These are phyloP conservation scores for Cylindrotheca closterium DNA, from an alignment of 108 stramenopile genomes.

Conservation along the genomic window DNA sequence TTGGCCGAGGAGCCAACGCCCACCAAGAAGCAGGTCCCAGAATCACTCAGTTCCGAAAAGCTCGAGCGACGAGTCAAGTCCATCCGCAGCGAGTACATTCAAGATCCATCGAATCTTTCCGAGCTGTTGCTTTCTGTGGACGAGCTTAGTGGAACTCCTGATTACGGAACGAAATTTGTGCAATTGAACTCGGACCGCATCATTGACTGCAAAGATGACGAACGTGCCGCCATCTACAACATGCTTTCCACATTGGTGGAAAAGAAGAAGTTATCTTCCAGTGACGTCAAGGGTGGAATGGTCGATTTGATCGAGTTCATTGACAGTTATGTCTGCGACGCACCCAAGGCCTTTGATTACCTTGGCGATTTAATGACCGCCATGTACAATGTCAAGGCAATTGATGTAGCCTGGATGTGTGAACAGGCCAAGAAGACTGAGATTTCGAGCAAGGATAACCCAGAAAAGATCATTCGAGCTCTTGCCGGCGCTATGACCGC, in stretches of 20 bases:
- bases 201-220: conserved; percentile 68
- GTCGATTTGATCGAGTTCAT: conserved; percentile 70
- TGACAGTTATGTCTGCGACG: conserved; percentile 59
- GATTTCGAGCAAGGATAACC: conserved; percentile 4
- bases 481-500: conserved; percentile 11
- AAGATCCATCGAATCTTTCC: conserved; percentile 49
- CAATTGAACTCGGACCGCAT: conserved; percentile 49
- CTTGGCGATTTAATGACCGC: conserved; percentile 56
- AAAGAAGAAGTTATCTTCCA: conserved; percentile 43
- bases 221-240: conserved; percentile 50
- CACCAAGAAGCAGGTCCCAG: conserved; percentile 14
- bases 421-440: conserved; percentile 42
- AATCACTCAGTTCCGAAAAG: conserved; percentile 49
- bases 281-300: conserved; percentile 53
- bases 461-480: conserved; percentile 22
- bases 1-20: conserved; percentile 25
- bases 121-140: conserved; percentile 71
- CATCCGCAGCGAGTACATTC: conserved; percentile 67
- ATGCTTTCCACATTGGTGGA: conserved; percentile 56
- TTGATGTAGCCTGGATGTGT: conserved; percentile 63
- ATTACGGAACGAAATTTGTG: conserved; percentile 57
- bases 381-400: conserved; percentile 45
- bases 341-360: conserved; percentile 61
- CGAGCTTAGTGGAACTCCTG: conserved; percentile 55
- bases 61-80: conserved; percentile 59